Conservation (phyloP, 169 alveolate genomes). For the Plasmodium knowlesi region DNA sequence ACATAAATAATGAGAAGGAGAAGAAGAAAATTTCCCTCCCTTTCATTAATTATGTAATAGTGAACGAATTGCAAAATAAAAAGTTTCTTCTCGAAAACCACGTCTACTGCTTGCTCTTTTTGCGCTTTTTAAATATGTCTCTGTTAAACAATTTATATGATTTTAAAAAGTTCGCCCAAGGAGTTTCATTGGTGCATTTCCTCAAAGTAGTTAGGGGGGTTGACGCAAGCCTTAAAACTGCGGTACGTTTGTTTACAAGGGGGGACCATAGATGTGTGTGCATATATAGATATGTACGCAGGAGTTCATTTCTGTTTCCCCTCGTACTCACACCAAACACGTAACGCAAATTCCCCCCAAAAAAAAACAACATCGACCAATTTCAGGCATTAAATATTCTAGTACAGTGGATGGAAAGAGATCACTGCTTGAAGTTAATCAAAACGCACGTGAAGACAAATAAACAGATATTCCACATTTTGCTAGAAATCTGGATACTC, state of each 20-base stretch:
- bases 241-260: background rate
- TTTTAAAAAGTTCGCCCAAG: conserved; percentile 17
- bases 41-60: conserved; percentile 13
- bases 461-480: conserved; percentile 13
- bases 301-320: background rate
- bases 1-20: background rate
- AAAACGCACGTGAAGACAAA: conserved; percentile 10
- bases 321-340: background rate
- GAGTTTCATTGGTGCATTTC: conserved; percentile 2
- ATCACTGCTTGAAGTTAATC: background rate
- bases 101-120: conserved; percentile 27
- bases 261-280: background rate
- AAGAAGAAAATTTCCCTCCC: background rate
- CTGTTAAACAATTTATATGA: conserved; percentile 25
- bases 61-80: conserved; percentile 28
- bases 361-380: background rate
- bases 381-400: conserved; percentile 6
- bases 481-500: conserved; percentile 26
- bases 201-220: conserved; percentile 1
- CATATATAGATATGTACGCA: background rate
- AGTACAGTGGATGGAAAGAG: conserved; percentile 23
- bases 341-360: background rate
- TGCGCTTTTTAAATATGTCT: conserved; percentile 41
- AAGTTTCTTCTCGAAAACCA: conserved; percentile 36
- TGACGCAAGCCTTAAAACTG: background rate